Evolutionary conservation across 768 basidiomycete species (phyloP), one percentile per base, ranked within the genome.

Genomic region (Saitozyma podzolica): DNA sequence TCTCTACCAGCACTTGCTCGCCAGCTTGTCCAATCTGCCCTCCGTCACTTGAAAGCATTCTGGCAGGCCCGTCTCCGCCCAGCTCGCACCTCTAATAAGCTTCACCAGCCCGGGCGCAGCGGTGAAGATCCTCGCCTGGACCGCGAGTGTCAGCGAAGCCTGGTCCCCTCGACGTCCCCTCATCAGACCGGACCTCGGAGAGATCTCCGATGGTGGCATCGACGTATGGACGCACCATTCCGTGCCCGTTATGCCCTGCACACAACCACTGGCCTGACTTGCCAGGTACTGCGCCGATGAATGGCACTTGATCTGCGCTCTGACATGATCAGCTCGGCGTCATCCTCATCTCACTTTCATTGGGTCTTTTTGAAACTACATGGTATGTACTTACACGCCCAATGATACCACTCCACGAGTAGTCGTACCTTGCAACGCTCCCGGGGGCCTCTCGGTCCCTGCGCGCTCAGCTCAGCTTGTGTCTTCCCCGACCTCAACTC

Each of bases 241-340:
- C 78, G 48, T 80, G 77, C 3, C 78, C 78, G 14, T 72, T 71
- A 55, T 72, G 70, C 1, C 77, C 78, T 10, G 76, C 76, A 54
- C 65, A 67, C 41, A 78, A 65, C 50, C 75, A 79, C n/a, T 68
- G 72, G 37, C 75, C 78, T 8, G 65, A 66, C 55, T 75, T 77
- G 17, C 75, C 74, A 54, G 68, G 72, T 29, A 80, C 48, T 53
- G 69, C 71, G 39, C 78, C 78, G 19, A 80, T 70, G 48, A 67
- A 75, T 6, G 78, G 77, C n/a, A 78, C 59, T 0, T 59, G 67
- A 59, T 70, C 69, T 1, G 53, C 54, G 13, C 58, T 76, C 61
- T 75, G 29, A 5, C 5, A 29, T 16, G 45, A 13, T 17, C 45
- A 47, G 45, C 11, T 47, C 45, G 2, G 45, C 45, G 45, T 13